Base-by-base conservation (phyloP, 768 basidiomycete genomes). In the Agrocybe chaxingu region DNA sequence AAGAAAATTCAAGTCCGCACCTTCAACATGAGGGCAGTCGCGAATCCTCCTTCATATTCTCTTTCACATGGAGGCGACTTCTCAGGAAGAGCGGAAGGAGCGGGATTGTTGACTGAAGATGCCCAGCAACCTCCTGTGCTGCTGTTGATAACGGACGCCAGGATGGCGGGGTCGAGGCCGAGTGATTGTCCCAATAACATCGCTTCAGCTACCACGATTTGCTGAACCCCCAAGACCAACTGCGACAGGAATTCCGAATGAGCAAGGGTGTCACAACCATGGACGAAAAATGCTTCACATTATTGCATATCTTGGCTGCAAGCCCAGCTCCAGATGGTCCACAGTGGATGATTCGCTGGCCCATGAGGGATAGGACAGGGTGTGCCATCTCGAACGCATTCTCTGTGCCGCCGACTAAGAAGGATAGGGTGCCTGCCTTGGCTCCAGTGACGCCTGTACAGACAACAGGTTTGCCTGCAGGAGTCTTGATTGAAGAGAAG, bases 261-360 rank as follows among this genome's bases (percentile, higher is more conserved):
- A 12, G 49, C 32, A 48, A 16, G 30, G 52, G 31, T 50, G 48
- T 47, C 50, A 53, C 29, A 42, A 43, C 13, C 7, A 18, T n/a
- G 24, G 24, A 40, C 51, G 51, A 40, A 41, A 49, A 42, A 64
- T 64, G 19, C 73, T 67, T 59, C 51, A 82, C 78, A 66, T 95
- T 95, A 68, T 94, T 95, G 70, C 90, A 92, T 34, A 95, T 92
- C 71, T 95, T 95, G 2, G 92, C 91, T 0, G 81, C 91, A 8
- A 95, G 70, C 0, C 92, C 92, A 2, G 87, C 76, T 8, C 92
- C 90, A 3, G 87, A 87, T 7, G 79, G 72, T 1, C 92, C 92
- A 64, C 92, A 95, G 64, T 92, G 78, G 40, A 94, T 87, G 51
- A 89, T 82, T 7, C 85, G 82, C 52, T 76, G 78, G 5, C 93